A percentile compares a stretch with the other conserved stretches of the same genome.
Conservation (phyloP, 2,329 filamentous ascomycete species). For the Cercospora sojina region DNA sequence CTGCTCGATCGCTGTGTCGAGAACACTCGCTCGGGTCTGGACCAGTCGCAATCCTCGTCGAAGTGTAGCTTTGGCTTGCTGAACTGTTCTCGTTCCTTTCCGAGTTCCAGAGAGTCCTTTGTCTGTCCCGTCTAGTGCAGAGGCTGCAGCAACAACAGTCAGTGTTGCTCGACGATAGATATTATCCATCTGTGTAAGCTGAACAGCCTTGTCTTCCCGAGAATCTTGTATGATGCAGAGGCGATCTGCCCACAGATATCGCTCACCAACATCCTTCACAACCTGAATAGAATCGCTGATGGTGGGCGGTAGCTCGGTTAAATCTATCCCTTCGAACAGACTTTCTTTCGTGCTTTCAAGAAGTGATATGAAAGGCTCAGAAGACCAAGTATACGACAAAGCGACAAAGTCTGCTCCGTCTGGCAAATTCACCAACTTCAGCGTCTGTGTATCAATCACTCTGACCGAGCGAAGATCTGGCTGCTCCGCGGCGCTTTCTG, state of each 20-base stretch:
- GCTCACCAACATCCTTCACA: background rate
- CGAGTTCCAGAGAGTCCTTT: background rate
- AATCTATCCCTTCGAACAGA: background rate
- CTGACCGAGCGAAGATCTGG: background rate
- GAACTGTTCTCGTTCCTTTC: background rate
- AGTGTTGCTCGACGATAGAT: background rate
- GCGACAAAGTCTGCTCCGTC: background rate
- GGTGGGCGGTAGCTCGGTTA: background rate
- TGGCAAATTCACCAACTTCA: background rate
- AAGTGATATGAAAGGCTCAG: background rate
- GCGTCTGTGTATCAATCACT: background rate
- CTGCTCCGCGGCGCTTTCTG: background rate
- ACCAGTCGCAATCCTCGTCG: background rate
- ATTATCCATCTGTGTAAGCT: background rate
- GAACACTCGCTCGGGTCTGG: background rate
- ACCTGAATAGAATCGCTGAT: background rate
- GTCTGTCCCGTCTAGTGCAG: background rate
- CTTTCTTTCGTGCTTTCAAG: background rate
- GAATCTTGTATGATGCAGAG: background rate
- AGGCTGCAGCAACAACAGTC: background rate
- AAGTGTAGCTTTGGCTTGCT: background rate
- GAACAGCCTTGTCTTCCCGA: background rate
- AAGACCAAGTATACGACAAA: background rate
- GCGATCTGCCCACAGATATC: background rate
- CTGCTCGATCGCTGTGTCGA: background rate